Percentiles rank a stretch among this genome's conserved stretches.
phyloP scores from a whole-genome alignment of 129 eudicot genomes.

The Apium graveolens region DNA sequence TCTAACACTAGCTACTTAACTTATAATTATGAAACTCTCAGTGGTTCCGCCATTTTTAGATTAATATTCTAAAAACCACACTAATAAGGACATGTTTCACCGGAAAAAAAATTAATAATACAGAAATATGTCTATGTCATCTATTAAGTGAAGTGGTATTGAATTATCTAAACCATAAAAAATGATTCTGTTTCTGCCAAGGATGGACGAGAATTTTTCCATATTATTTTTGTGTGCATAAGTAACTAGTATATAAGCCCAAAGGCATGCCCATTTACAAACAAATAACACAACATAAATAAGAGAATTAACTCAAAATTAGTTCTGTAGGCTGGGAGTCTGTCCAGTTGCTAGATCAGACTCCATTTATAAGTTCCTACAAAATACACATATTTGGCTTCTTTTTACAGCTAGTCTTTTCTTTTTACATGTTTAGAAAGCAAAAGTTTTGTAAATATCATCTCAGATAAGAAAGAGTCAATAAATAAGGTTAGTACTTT shows the following conservation, averaged over 20 bases:
- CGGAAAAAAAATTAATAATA: not conserved
- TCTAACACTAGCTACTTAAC: not conserved
- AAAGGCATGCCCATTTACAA: not conserved
- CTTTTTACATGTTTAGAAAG: too few species aligned
- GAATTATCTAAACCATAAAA: not conserved
- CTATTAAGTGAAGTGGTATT: not conserved
- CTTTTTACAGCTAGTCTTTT: too few species aligned
- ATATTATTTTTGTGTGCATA: not conserved
- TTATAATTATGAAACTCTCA: slow-evolving; percentile 1
- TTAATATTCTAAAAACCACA: not conserved
- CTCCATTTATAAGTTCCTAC: not conserved
- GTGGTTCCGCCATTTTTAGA: not conserved
- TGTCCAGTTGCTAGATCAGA: not conserved
- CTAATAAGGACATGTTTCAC: slow-evolving; percentile 9
- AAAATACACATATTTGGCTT: not conserved
- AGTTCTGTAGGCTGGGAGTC: not conserved
- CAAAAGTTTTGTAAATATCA: too few species aligned
- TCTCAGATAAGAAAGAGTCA: too few species aligned
- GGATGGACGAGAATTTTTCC: slow-evolving; percentile 9
- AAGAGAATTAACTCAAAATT: not conserved
- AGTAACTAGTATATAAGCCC: not conserved
- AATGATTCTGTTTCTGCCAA: not conserved
- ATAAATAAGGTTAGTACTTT: too few species aligned
- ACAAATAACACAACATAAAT: not conserved
- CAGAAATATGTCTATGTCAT: not conserved